Percentiles rank a stretch among this genome's conserved stretches.
Conservation (phyloP, 2,329 filamentous ascomycete genomes). For the Stagonosporopsis vannaccii region DNA sequence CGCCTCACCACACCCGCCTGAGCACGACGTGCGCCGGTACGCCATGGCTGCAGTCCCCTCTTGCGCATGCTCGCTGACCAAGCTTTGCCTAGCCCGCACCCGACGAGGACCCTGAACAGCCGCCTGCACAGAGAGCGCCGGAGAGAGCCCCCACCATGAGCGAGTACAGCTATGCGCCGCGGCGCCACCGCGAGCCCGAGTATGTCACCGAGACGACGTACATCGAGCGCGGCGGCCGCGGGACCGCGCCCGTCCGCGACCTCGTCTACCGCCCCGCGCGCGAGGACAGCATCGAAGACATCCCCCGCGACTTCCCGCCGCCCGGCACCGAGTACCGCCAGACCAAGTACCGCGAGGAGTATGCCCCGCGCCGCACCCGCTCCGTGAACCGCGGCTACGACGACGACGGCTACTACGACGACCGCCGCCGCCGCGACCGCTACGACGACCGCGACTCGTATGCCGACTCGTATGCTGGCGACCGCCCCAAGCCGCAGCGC, state of each 20-base stretch:
- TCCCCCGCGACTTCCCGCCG: constrained; percentile 83
- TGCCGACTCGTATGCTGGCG: constrained; percentile 54
- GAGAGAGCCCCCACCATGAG: constrained; percentile 50
- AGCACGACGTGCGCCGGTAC: constrained; percentile 29
- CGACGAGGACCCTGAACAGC: constrained; percentile 20
- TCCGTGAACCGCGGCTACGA: constrained; percentile 70
- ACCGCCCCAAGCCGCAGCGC: constrained; percentile 54
- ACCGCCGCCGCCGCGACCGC: constrained; percentile 31
- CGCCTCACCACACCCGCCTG: constrained; percentile 2
- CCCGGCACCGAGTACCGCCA: constrained; percentile 61
- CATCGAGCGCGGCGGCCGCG: constrained; percentile 57
- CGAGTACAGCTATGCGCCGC: constrained; percentile 58
- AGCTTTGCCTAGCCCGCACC: constrained; percentile 25
- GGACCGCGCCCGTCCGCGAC: constrained; percentile 53
- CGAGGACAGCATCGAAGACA: constrained; percentile 85
- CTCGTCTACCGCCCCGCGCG: constrained; percentile 62
- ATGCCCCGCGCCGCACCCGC: constrained; percentile 64
- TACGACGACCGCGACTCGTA: constrained; percentile 55
- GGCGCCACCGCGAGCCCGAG: constrained; percentile 59
- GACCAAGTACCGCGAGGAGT: constrained; percentile 58
- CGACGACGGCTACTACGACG: constrained; percentile 56
- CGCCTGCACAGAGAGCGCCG: constrained; percentile 16
- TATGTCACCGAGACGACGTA: constrained; percentile 60
- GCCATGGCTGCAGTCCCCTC: constrained; percentile 11
- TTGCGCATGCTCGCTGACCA: constrained; percentile 23